phyloP scores from a whole-genome alignment of 2,329 filamentous ascomycete species.

The Aspergillus chevalieri region DNA sequence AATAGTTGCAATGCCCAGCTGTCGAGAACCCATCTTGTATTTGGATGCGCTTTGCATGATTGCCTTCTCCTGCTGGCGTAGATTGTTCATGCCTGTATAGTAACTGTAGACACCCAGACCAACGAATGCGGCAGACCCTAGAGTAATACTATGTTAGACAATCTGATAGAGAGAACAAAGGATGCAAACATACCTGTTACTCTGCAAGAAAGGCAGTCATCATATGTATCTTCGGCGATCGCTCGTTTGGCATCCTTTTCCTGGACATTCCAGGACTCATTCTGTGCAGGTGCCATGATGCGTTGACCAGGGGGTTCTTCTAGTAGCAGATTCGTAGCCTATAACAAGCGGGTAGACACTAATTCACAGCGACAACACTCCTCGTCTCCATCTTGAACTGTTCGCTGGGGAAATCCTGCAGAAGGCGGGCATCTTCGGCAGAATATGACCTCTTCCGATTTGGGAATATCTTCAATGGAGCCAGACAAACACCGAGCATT shows the following conservation, averaged over 20 bases:
- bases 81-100: conserved; percentile 64
- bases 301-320: too few species aligned
- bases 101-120: conserved; percentile 74
- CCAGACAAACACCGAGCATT: too few species aligned
- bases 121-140: conserved; percentile 69
- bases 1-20: conserved; percentile 60
- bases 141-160: not conserved
- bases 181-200: conserved; percentile 55
- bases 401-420: not conserved
- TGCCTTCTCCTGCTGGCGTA: conserved; percentile 54
- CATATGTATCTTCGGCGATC: conserved; percentile 33
- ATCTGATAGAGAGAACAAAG: not conserved
- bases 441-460: conserved; percentile 20
- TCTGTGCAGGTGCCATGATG: conserved; percentile 29
- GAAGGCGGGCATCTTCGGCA: conserved; percentile 29
- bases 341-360: too few species aligned
- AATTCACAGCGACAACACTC: not conserved
- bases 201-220: conserved; percentile 67
- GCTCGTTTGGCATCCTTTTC: conserved; percentile 58
- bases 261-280: conserved; percentile 46
- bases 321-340: too few species aligned
- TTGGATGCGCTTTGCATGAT: conserved; percentile 65
- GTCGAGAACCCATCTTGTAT: conserved; percentile 67
- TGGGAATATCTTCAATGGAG: conserved; percentile 9
- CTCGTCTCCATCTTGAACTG: not conserved